These are phyloP conservation scores for Aspergillus sp. DNA, from an alignment of 2,329 filamentous ascomycete species.

Conservation along the genomic window DNA sequence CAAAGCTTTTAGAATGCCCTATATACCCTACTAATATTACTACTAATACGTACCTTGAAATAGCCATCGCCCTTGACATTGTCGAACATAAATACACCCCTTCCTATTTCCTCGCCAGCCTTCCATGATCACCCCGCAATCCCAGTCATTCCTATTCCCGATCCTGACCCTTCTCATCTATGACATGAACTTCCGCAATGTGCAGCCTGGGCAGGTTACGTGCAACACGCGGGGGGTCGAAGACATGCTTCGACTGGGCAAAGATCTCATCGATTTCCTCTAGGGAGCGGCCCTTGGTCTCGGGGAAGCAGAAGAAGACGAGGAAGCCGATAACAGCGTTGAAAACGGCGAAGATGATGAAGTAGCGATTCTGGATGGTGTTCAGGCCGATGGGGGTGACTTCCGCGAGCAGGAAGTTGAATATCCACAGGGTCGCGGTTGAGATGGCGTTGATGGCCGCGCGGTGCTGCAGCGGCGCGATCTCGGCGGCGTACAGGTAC, in stretches of 20 bases:
- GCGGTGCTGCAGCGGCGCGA: conserved; percentile 16
- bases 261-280: neutral
- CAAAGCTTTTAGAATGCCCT: too few species aligned
- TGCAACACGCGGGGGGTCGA: neutral
- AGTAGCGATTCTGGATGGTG: conserved; percentile 15
- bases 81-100: too few species aligned
- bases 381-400: conserved; percentile 14
- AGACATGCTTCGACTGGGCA: neutral
- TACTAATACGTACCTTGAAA: too few species aligned
- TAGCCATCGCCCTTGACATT: too few species aligned
- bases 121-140: too few species aligned
- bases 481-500: conserved; percentile 17
- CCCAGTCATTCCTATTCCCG: too few species aligned
- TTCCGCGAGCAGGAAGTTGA: conserved; percentile 17
- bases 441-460: conserved; percentile 15
- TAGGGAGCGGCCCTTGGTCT: neutral
- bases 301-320: neutral
- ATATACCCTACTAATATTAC: too few species aligned
- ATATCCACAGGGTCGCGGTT: conserved; percentile 15
- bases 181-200: too few species aligned
- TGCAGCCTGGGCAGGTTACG: too few species aligned
- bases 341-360: conserved; percentile 10
- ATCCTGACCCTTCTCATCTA: too few species aligned
- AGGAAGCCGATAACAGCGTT: neutral
- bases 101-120: too few species aligned